phyloP scores from a whole-genome alignment of 176 grass and related monocot genomes.

The Pontederia paniculata region DNA sequence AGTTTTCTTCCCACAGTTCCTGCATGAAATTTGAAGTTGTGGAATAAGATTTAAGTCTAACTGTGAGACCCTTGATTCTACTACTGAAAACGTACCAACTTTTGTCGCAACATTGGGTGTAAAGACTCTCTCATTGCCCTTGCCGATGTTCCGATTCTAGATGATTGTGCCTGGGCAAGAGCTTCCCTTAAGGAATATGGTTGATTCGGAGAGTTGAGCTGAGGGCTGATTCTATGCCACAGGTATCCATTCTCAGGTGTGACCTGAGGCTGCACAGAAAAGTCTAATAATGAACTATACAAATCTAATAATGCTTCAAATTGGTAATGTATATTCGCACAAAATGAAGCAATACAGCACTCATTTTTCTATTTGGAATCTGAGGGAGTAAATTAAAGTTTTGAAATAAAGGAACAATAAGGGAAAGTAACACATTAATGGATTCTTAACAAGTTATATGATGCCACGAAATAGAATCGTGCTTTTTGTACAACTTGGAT shows the following conservation, averaged over 20 bases:
- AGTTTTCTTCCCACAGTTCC: conserved; percentile 99
- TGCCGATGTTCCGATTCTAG: conserved; percentile 75
- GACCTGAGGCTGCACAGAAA: conserved; percentile 65
- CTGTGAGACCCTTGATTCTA: conserved; percentile 9
- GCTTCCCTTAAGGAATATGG: conserved; percentile 98
- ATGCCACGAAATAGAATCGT: no score
- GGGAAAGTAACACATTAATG: no score
- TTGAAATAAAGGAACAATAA: no score
- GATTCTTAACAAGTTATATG: no score
- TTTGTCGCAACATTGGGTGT: conserved; percentile 85
- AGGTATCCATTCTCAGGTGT: conserved; percentile 95
- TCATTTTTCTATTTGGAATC: no score
- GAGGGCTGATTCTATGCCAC: conserved; percentile 92
- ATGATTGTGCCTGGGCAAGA: conserved; percentile 94
- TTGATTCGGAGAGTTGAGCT: conserved; percentile 89
- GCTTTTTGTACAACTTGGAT: no score
- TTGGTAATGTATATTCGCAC: no score
- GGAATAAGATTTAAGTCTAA: conserved; percentile 8
- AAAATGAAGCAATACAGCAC: no score
- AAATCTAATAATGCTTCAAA: not conserved
- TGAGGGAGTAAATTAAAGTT: no score
- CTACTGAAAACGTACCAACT: conserved; percentile 55
- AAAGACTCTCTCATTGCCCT: conserved; percentile 89
- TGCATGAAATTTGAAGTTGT: conserved; percentile 23
- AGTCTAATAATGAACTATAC: conserved; percentile 9